Conservation (phyloP, 176 grass and related monocot genomes). For the Phragmites australis region DNA sequence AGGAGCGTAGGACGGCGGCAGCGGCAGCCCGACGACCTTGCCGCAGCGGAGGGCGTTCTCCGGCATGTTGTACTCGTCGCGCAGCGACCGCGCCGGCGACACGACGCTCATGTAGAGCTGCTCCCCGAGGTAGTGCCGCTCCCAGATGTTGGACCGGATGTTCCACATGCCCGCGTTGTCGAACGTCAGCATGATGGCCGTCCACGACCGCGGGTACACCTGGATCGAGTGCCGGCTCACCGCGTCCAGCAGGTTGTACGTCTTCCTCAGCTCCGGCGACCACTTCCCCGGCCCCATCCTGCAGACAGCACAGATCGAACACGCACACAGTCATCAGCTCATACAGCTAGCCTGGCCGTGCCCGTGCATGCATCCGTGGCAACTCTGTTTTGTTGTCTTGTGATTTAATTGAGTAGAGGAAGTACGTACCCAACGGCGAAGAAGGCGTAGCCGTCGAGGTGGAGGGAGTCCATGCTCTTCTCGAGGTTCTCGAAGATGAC, state of each 20-base stretch:
- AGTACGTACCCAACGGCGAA: constrained; percentile 55
- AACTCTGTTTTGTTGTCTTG: too few relatives aligned
- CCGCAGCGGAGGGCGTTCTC: constrained; percentile 54
- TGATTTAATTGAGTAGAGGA: too few relatives aligned
- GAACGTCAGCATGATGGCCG: constrained; percentile 65
- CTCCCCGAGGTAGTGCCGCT: constrained; percentile 64
- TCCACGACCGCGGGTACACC: constrained; percentile 63
- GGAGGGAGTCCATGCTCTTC: constrained; percentile 58
- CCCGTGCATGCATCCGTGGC: too few relatives aligned
- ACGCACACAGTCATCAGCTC: too few relatives aligned
- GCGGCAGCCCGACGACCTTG: constrained; percentile 48
- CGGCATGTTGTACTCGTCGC: constrained; percentile 75
- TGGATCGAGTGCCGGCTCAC: constrained; percentile 76
- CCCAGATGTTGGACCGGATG: constrained; percentile 60
- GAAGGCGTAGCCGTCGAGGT: constrained; percentile 72
- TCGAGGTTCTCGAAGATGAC: constrained; percentile 73
- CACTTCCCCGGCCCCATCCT: constrained; percentile 71
- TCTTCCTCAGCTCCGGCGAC: constrained; percentile 41
- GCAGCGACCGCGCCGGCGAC: constrained; percentile 53
- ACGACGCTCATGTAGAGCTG: constrained; percentile 61
- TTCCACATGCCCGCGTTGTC: constrained; percentile 83
- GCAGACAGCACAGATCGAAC: background rate
- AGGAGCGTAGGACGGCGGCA: constrained; percentile 49
- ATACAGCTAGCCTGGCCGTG: too few relatives aligned
- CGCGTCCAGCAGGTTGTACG: constrained; percentile 66